These are phyloP conservation scores for Daldinia loculata DNA, from an alignment of 495 filamentous ascomycete species.

Conservation along the genomic window DNA sequence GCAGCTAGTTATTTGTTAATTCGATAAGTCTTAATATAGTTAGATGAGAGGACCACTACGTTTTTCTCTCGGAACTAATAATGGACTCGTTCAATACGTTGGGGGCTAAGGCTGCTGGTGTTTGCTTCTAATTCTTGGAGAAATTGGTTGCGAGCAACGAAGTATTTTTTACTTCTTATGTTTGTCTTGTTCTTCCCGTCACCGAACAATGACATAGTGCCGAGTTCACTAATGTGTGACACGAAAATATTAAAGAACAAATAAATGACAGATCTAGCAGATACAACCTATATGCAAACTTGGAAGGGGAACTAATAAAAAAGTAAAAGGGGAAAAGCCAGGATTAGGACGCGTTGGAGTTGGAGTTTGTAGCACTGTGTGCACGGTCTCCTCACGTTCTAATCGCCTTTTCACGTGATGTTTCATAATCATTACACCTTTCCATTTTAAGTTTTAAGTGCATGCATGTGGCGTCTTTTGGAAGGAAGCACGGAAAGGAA, in stretches of 20 bases:
- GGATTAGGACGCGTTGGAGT: constrained; percentile 27
- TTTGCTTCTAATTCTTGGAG: background rate
- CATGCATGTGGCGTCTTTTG: constrained; percentile 16
- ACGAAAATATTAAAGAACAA: background rate
- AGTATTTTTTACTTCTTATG: background rate
- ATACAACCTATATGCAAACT: background rate
- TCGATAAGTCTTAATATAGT: background rate
- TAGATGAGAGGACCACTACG: background rate
- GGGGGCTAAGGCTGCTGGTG: background rate
- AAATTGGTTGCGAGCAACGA: background rate
- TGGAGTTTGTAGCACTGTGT: constrained; percentile 24
- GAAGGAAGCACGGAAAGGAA: background rate
- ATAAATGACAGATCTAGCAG: background rate
- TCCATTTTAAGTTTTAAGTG: constrained; percentile 33
- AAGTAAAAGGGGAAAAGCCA: background rate
- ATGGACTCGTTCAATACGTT: too few species aligned
- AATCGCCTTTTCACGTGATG: constrained; percentile 48
- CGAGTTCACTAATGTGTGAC: background rate
- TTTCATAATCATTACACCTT: constrained; percentile 25
- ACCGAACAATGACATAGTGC: background rate
- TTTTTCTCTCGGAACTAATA: background rate
- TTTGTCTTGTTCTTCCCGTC: background rate
- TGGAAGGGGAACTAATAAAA: background rate
- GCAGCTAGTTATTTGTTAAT: background rate
- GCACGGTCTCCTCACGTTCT: constrained; percentile 30